A percentile compares a stretch with the other conserved stretches of the same genome.
phyloP scores from a whole-genome alignment of 495 filamentous ascomycete genomes.

The Penicillium daleae region DNA sequence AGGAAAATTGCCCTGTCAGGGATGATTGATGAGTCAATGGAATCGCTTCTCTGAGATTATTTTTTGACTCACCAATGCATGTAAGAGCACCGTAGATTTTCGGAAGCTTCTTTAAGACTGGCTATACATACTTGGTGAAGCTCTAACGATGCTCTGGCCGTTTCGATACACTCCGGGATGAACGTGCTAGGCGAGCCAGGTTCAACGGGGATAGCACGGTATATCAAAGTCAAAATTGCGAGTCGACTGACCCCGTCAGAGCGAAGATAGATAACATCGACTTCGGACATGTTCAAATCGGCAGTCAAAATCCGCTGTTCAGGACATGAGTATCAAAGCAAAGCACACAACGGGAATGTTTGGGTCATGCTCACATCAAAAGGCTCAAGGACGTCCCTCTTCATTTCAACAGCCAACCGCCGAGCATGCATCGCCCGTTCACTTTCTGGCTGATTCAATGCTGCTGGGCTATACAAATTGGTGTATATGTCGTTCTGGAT shows the following conservation, averaged over 20 bases:
- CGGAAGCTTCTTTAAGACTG: slow-evolving; percentile 48
- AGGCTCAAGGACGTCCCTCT: slow-evolving; percentile 35
- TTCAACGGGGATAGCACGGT: slow-evolving; percentile 60
- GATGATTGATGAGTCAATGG: slow-evolving; percentile 6
- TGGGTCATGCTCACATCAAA: slow-evolving; percentile 33
- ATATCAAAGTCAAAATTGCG: slow-evolving; percentile 59
- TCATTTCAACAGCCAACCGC: slow-evolving; percentile 40
- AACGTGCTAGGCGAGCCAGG: slow-evolving; percentile 51
- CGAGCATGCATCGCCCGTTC: slow-evolving; percentile 45
- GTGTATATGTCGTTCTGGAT: slow-evolving; percentile 64
- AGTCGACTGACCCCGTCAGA: slow-evolving; percentile 60
- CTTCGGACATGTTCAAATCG: slow-evolving; percentile 14
- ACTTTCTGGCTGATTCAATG: slow-evolving; percentile 51
- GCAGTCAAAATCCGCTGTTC: slow-evolving; percentile 23
- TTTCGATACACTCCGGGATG: slow-evolving; percentile 61
- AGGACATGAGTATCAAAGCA: slow-evolving; percentile 13
- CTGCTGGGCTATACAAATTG: slow-evolving; percentile 63
- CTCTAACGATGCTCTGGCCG: slow-evolving; percentile 58
- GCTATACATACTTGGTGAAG: slow-evolving; percentile 56
- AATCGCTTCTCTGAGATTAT: too few species aligned
- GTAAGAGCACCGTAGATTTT: slow-evolving; percentile 56
- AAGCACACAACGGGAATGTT: too few species aligned
- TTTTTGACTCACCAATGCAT: slow-evolving; percentile 59
- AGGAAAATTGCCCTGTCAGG: slow-evolving; percentile 62
- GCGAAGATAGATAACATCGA: slow-evolving; percentile 53